Base-by-base conservation (phyloP, 2,329 filamentous ascomycete genomes). In the Pseudogymnoascus sp. region DNA sequence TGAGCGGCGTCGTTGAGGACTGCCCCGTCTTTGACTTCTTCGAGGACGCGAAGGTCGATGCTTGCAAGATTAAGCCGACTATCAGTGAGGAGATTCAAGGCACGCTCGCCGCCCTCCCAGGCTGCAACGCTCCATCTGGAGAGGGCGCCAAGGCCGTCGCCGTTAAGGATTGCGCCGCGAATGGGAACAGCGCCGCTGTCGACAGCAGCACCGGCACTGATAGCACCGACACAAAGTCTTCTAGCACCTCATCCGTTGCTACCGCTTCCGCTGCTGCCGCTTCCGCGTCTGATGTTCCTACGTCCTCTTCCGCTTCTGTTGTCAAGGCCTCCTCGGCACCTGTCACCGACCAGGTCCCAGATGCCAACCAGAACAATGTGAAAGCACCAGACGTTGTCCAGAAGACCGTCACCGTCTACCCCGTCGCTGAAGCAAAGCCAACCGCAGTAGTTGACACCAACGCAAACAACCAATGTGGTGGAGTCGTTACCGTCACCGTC, bases 61-160 rank as follows among this genome's bases (percentile, higher is more conserved):
- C 79, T n/a, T 80, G 83, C 68, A 77, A 77, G 67, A 71, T 87
- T 10, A 73, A 78, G 0, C 70, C 77, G 1, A 76, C 73, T 13
- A 69, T 79, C 23, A 64, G 79, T 62, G 81, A 85, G 68, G 59
- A 71, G 33, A 72, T 78, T 23, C 72, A 73, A 19, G 82, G 81
- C 9, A 70, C 74, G 15, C 71, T 84, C 15, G 71, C 76, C 2
- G 78, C 80, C 19, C 76, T 80, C 15, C 77, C 84, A 38, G 88
- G 87, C 68, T 84, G 78, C 71, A 83, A 85, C 63, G 75, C 81
- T 10, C 21, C 59, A 9, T 81, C 85, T 71, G 79, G 73, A 28
- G 78, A 78, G 40, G 77, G 82, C 19, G 59, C 59, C 8, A 61
- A 6, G 15, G 3, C 75, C 7, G 77, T 87, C 64, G 66, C 74